A percentile compares a stretch with the other conserved stretches of the same genome.
These are phyloP conservation scores for Oropetium thomaeum DNA, from an alignment of 176 grass and related monocot genomes.

Conservation along the genomic window DNA sequence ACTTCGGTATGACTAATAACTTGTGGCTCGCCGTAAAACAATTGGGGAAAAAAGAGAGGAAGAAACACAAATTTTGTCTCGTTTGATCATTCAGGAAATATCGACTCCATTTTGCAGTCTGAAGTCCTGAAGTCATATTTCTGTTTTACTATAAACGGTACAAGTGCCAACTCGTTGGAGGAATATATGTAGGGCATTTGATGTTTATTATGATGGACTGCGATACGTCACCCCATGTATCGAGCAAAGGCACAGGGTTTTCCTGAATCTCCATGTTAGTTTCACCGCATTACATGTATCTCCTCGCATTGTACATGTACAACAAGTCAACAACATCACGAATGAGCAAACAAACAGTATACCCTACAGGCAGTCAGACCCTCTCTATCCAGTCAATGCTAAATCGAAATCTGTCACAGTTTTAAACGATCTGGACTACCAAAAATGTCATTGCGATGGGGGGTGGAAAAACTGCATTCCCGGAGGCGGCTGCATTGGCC, in stretches of 20 bases:
- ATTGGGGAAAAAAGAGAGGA: background rate
- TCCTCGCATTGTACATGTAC: constrained; percentile 54
- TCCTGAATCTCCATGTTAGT: constrained; percentile 24
- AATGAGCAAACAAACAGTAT: constrained; percentile 37
- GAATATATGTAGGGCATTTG: no score
- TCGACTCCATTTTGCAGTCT: no score
- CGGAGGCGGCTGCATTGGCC: constrained; percentile 68
- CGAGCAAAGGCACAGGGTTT: background rate
- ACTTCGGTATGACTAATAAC: no score
- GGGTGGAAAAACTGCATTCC: constrained; percentile 83
- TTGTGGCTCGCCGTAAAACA: background rate
- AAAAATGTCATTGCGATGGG: constrained; percentile 59
- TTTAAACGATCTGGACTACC: constrained; percentile 37
- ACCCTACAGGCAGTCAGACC: constrained; percentile 49
- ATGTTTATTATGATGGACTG: no score
- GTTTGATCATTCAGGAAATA: background rate
- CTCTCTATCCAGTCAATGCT: constrained; percentile 41
- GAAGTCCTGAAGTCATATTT: background rate
- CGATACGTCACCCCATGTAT: no score
- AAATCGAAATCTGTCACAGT: constrained; percentile 39
- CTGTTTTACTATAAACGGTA: background rate
- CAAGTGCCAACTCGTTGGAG: background rate
- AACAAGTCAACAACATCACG: constrained; percentile 22
- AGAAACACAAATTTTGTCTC: no score
- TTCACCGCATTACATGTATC: constrained; percentile 47